Conservation (phyloP, 257 asterid genomes). For the Nicotiana sylvestris region DNA sequence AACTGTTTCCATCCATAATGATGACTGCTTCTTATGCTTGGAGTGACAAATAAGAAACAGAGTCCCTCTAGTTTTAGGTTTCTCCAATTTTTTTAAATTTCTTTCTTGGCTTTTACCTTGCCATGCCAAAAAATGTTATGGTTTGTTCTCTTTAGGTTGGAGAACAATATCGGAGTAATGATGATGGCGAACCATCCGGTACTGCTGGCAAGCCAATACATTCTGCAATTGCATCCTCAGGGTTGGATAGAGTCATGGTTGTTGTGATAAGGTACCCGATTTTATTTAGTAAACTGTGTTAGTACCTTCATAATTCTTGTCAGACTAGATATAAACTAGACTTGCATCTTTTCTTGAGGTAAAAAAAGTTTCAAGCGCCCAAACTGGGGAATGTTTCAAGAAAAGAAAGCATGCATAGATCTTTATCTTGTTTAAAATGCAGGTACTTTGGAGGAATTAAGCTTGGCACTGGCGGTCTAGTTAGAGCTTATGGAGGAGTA, state of each 20-base stretch:
- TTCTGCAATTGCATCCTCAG: conserved; percentile 80
- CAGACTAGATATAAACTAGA: neutral
- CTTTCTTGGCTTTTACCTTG: neutral
- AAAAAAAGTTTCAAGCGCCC: neutral
- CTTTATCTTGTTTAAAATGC: neutral
- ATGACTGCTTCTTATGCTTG: neutral
- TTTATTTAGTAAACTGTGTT: neutral
- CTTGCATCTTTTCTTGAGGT: neutral
- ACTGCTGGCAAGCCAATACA: conserved; percentile 96
- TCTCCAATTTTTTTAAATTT: neutral
- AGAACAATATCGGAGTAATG: conserved; percentile 76
- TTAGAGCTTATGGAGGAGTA: conserved; percentile 95
- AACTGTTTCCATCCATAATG: neutral
- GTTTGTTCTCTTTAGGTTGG: conserved; percentile 53
- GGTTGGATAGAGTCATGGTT: conserved; percentile 86
- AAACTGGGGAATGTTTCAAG: neutral
- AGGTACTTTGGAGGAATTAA: conserved; percentile 96
- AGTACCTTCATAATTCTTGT: neutral
- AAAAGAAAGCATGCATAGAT: neutral
- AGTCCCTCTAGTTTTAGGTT: neutral
- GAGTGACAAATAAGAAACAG: neutral
- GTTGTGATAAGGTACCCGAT: conserved; percentile 65
- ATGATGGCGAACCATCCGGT: conserved; percentile 97
- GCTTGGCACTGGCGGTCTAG: conserved; percentile 97
- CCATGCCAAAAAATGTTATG: neutral